phyloP scores from a whole-genome alignment of 2,329 filamentous ascomycete species.

The Westerdykella sp. region DNA sequence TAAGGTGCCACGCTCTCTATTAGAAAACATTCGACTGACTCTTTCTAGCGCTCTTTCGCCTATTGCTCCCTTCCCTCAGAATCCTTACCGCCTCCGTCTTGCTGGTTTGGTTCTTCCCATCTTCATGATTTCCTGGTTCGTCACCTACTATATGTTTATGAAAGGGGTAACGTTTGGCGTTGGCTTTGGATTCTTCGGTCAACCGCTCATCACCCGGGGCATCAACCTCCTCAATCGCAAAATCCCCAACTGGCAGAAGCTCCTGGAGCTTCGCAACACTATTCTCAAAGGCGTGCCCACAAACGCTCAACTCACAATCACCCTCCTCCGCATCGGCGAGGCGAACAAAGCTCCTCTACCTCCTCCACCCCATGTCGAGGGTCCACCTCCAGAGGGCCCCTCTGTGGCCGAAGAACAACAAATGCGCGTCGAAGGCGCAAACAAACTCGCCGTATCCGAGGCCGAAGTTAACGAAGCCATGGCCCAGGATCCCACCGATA shows the following conservation, averaged over 20 bases:
- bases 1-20: constrained; percentile 21
- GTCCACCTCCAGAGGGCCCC: constrained; percentile 46
- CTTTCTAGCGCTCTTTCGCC: constrained; percentile 40
- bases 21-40: constrained; percentile 3
- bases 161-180: constrained; percentile 61
- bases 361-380: constrained; percentile 44
- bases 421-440: constrained; percentile 47
- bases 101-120: constrained; percentile 43
- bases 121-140: constrained; percentile 39
- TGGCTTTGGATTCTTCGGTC: constrained; percentile 76
- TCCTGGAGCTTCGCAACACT: constrained; percentile 68
- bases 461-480: constrained; percentile 62
- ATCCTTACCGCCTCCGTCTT: constrained; percentile 41
- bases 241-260: constrained; percentile 67
- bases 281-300: constrained; percentile 77
- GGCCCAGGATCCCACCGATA: constrained; percentile 37
- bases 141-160: constrained; percentile 46
- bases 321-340: constrained; percentile 74
- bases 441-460: constrained; percentile 54
- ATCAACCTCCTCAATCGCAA: constrained; percentile 55
- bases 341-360: constrained; percentile 73
- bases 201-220: constrained; percentile 61
- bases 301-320: constrained; percentile 77
- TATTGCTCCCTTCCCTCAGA: constrained; percentile 43
- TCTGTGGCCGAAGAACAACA: constrained; percentile 47